Base-by-base conservation (phyloP, 169 alveolate species). In the Plasmodium sp. region DNA sequence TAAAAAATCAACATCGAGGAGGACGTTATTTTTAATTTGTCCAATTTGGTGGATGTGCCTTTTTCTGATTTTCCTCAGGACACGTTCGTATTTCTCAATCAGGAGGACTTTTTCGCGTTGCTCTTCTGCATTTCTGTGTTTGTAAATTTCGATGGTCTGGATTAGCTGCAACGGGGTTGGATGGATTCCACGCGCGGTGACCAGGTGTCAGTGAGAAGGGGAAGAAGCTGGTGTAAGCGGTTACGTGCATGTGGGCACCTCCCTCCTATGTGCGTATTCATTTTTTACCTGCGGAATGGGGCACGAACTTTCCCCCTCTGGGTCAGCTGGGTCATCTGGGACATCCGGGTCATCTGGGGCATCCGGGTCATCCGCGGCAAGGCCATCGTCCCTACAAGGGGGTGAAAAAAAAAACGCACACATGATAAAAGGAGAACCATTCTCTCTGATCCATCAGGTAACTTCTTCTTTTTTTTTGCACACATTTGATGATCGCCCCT, bases 1-100 rank as follows among this genome's bases (percentile, higher is more conserved):
- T 80, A 88, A 79, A 58, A 88, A 88, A 80, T 88, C 88, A n/a
- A 88, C 94, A 62, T 88, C 94, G 77, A 72, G 18, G 75, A 88
- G 90, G 6, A 88, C 73, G 36, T 88, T 43, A 80, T 88, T 88
- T 88, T 80, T 88, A 22, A 88, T 88, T 88, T 88, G 84, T 79
- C 56, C 83, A 31, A 88, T 88, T 81, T 88, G 90, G 43, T 48
- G 45, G 18, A 88, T 79, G 58, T 88, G 94, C 10, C 51, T 79
- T 58, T 80, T 88, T 79, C 83, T 43, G 22, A 88, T 58, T 16
- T 80, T 88, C 54, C 94, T 88, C 22, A 88, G 36, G 36, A 88
- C 31, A 18, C 81, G 67, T 88, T 88, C 94, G 72, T 88, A 88
- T 34, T 88, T 88, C 81, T 77, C 75, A 62, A 79, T 71, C 45